These are phyloP conservation scores for Tardiomyces digboiensis DNA, from an alignment of 1,139 yeast species.

Conservation along the genomic window DNA sequence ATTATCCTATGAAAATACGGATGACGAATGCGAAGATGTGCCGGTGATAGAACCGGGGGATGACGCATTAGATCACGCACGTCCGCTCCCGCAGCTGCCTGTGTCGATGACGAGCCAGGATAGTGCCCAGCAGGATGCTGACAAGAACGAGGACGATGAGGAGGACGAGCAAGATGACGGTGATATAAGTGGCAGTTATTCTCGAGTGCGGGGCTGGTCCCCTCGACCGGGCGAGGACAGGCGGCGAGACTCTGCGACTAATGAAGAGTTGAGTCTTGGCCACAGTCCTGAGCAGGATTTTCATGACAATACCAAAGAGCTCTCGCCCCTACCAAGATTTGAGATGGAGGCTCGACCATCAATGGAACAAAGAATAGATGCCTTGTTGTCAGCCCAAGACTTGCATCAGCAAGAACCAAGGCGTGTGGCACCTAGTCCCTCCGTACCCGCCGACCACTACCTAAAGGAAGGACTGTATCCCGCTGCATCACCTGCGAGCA, in stretches of 20 bases:
- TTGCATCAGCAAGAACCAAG: neutral
- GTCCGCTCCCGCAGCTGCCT: conserved; percentile 1
- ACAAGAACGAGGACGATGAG: conserved; percentile 14
- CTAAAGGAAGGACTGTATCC: neutral
- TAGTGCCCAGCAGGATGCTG: conserved; percentile 9
- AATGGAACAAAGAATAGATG: conserved; percentile 9
- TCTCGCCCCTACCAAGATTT: conserved; percentile 11
- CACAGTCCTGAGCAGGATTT: neutral
- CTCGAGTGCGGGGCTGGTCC: conserved; percentile 21
- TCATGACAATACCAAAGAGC: neutral
- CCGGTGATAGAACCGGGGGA: conserved; percentile 3
- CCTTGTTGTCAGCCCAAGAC: conserved; percentile 13
- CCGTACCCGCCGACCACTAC: neutral
- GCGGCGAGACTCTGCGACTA: conserved; percentile 7
- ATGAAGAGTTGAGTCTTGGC: neutral
- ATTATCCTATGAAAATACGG: neutral
- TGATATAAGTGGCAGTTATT: conserved; percentile 7
- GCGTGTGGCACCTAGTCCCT: neutral
- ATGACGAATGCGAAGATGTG: conserved; percentile 8
- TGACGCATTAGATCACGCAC: neutral
- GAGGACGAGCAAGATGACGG: conserved; percentile 15
- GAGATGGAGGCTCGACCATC: conserved; percentile 19
- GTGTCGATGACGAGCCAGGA: conserved; percentile 7
- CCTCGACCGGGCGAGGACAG: conserved; percentile 9
- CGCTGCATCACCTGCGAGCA: neutral